Percentiles rank a stretch among this genome's conserved stretches.
Evolutionary conservation across 1,284 basidiomycete genomes (phyloP).

Genomic region (Athelia psychrophila): DNA sequence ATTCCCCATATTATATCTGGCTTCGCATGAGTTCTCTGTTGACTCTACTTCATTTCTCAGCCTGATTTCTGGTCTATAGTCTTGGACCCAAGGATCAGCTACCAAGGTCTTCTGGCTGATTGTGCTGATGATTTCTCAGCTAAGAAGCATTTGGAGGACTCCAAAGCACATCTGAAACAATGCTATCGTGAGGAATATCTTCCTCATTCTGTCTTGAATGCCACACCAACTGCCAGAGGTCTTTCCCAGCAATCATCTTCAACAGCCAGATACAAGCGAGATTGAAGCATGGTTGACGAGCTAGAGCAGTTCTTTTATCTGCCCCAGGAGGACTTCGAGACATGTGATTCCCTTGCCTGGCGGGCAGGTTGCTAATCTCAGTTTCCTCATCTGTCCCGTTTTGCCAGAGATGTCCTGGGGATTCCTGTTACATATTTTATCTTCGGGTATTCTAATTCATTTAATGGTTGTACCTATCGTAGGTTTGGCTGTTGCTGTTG

Average conservation of each 20-base stretch:
- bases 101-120: not conserved
- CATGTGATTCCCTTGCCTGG: conserved; percentile 15
- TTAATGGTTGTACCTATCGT: not conserved
- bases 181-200: not conserved
- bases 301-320: conserved; percentile 14
- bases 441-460: not conserved
- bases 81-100: not conserved
- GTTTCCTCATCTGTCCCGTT: conserved; percentile 14
- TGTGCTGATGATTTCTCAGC: not conserved
- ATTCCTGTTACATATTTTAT: conserved; percentile 17
- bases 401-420: conserved; percentile 15
- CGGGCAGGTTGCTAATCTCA: conserved; percentile 10
- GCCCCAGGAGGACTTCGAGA: conserved; percentile 6
- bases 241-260: too few relatives aligned
- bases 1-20: conserved; percentile 16
- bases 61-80: not conserved
- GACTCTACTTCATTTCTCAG: not conserved
- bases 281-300: conserved; percentile 7
- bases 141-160: not conserved
- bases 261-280: not conserved
- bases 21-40: conserved; percentile 10
- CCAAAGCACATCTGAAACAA: not conserved
- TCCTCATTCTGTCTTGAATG: not conserved
- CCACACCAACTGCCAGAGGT: too few relatives aligned
- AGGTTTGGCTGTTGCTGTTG: conserved; percentile 33